Base-by-base conservation (phyloP, 495 filamentous ascomycete genomes). In the Aspergillus asperescens region DNA sequence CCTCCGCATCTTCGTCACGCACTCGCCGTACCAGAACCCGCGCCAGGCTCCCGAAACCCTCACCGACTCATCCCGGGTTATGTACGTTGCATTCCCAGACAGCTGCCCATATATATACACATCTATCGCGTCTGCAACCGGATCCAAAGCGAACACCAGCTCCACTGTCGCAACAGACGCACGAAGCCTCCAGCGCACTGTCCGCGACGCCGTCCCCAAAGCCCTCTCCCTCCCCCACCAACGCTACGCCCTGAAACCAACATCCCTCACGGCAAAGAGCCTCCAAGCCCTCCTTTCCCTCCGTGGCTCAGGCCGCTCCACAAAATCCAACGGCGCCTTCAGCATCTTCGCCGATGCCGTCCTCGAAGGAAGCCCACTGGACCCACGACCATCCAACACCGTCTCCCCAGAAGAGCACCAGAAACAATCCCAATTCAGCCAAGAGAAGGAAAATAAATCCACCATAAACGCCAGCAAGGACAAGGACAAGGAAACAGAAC, bases 31-130 rank as follows among this genome's bases (percentile, higher is more conserved):
- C n/a, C 67, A 84, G 32, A 68, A 76, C 5, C 67, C 74, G n/a
- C 67, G 61, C 8, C 64, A 74, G 46, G 24, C 62, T 12, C 50
- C 59, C 3, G 61, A 68, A 25, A 42, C 65, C 46, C 83, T 66
- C 71, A 82, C 63, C 7, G 72, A 76, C 54, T 67, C 76, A 12
- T 81, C 85, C 19, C 77, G 81, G 24, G 81, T 84, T 3, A 74
- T 95, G 37, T 91, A 85, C 59, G 69, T 92, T 54, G 85, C 84
- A 6, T 92, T 93, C 61, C 89, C 89, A 0, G 82, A 90, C 57
- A 82, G 80, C 40, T 84, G 85, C 23, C 85, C 89, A 0, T 83
- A 81, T 57, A 68, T 93, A 25, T 94, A 85, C 59, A 80, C 88
- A 20, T 88, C 86, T 23, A 79, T 84, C 28, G 58, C 76, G 0